Evolutionary conservation across 768 basidiomycete genomes (phyloP).

Genomic region (Trametes punicea): DNA sequence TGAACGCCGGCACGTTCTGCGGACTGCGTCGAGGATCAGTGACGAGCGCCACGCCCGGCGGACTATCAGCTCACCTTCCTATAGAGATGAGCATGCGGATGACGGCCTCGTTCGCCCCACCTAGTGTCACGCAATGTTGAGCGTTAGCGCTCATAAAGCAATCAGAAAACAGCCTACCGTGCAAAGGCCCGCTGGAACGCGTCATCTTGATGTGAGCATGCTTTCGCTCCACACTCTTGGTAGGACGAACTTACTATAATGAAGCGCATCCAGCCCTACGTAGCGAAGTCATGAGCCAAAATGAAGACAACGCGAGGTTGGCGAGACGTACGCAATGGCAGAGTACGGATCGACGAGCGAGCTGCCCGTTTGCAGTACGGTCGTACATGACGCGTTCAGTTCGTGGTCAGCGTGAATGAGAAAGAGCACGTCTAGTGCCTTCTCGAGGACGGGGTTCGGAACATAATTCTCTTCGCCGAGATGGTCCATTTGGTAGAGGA

Average conservation of each 20-base stretch:
- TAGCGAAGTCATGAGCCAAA: not conserved
- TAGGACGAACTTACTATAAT: conserved; percentile 62
- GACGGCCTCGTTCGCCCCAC: conserved; percentile 91
- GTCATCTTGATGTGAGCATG: conserved; percentile 4
- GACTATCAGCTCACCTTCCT: conserved; percentile 52
- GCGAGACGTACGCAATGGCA: conserved; percentile 63
- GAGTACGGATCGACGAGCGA: conserved; percentile 91
- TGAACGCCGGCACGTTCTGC: conserved; percentile 78
- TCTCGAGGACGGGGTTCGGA: conserved; percentile 82
- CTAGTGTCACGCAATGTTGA: conserved; percentile 30
- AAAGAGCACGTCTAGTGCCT: conserved; percentile 85
- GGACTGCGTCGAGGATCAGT: conserved; percentile 43
- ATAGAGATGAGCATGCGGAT: conserved; percentile 92
- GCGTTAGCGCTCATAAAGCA: not conserved
- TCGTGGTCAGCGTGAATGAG: conserved; percentile 90
- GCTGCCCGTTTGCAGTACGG: conserved; percentile 83
- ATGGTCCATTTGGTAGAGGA: conserved; percentile 90
- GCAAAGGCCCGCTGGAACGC: conserved; percentile 59
- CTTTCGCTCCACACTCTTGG: not conserved
- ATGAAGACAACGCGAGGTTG: not conserved
- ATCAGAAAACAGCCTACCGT: conserved; percentile 41
- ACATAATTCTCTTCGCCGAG: conserved; percentile 66
- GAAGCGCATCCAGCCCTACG: conserved; percentile 80
- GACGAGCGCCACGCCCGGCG: no score
- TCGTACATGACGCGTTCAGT: conserved; percentile 81